Base-by-base conservation (phyloP, 2,329 filamentous ascomycete genomes). In the Dissoconium aciculare region DNA sequence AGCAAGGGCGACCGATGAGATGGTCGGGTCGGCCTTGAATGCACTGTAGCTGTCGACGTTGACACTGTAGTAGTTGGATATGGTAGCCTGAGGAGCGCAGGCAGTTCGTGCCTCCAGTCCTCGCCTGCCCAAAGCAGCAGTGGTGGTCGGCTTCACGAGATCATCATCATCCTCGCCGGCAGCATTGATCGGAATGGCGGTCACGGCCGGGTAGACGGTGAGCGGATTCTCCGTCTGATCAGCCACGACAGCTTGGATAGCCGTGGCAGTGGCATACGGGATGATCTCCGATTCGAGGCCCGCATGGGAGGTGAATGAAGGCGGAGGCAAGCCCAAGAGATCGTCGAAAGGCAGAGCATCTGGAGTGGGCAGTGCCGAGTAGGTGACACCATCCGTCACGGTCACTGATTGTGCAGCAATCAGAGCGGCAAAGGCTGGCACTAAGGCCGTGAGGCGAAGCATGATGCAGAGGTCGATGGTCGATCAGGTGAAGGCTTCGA, bases 311-410 rank as follows among this genome's bases (percentile, higher is more conserved):
- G 35, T 32, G 27, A 31, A 34, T 11, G 34, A 40, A 9, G 39
- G 39, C 3, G 29, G 30, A 3, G 27, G 31, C 11, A 34, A 13
- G 10, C 28, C 19, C 15, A 16, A 30, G n/a, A 38, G 28, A 11
- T 30, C 32, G 6, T 12, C 37, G n/a, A 39, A 11, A 17, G 32
- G 26, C 12, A 37, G 34, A 11, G 28, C 34, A 19, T 37, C 37
- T 9, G 37, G 25, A 17, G 31, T 30, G n/a, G 26, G 32, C 12
- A 17, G 28, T 9, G 15, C 26, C n/a, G 32, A 23, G 11, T 31
- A 26, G 10, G 34, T 26, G 13, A 31, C 17, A 23, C 17, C 26
- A 5, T 12, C 16, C 11, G 17, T 17, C 8, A 14, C 27, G 13
- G 27, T 27, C 5, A 23, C 19, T 23, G 19, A 23, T n/a, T 32